Evolutionary conservation across 352 stramenopile species (phyloP).

Genomic region (Pythium angustatum): DNA sequence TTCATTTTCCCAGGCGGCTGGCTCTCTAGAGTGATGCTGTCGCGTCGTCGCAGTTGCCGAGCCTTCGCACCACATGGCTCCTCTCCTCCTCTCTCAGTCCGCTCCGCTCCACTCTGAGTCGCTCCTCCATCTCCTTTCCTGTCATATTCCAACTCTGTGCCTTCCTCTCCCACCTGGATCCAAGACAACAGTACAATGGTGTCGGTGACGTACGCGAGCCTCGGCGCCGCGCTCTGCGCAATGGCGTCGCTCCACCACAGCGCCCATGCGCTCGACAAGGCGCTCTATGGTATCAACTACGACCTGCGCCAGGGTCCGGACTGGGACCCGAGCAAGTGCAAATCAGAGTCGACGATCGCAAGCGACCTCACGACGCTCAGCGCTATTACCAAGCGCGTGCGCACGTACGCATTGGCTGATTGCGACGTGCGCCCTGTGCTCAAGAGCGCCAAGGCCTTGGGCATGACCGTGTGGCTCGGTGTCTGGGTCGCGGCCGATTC

Average conservation of each 20-base stretch:
- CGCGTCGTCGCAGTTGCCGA: slow-evolving; percentile 16
- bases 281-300: slow-evolving; percentile 85
- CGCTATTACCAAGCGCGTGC: slow-evolving; percentile 69
- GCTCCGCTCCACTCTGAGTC: slow-evolving; percentile 5
- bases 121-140: background rate
- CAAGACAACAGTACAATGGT: slow-evolving; percentile 15
- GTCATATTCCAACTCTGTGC: slow-evolving; percentile 12
- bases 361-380: slow-evolving; percentile 69
- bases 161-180: background rate
- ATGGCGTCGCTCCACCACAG: slow-evolving; percentile 35
- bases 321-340: slow-evolving; percentile 82
- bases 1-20: background rate
- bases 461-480: slow-evolving; percentile 77
- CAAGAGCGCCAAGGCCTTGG: slow-evolving; percentile 60
- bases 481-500: slow-evolving; percentile 78
- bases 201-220: slow-evolving; percentile 14
- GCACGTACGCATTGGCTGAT: slow-evolving; percentile 79
- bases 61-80: background rate
- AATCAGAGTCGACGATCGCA: slow-evolving; percentile 58
- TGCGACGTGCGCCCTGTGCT: slow-evolving; percentile 77
- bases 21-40: background rate
- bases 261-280: slow-evolving; percentile 59
- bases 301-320: slow-evolving; percentile 76
- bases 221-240: slow-evolving; percentile 21
- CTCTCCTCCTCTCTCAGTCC: slow-evolving; percentile 10